phyloP scores from a whole-genome alignment of 2,329 filamentous ascomycete species.

The Sphaerostilbella broomeana region DNA sequence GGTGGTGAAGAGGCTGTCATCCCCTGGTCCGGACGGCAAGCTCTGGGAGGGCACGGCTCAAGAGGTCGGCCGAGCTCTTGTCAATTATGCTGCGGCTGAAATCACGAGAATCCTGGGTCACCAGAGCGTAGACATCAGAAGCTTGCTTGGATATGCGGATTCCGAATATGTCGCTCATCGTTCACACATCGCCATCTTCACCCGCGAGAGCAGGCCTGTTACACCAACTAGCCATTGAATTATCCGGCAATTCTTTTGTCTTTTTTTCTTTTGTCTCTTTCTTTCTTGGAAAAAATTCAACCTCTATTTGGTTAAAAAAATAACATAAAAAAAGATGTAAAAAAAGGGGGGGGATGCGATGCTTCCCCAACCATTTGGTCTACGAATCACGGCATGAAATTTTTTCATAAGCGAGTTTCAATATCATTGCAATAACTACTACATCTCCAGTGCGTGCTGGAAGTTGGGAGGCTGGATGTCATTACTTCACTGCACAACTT shows the following conservation, averaged over 20 bases:
- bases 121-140: slow-evolving; percentile 73
- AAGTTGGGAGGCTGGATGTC: no score
- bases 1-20: slow-evolving; percentile 59
- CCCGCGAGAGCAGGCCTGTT: slow-evolving; percentile 45
- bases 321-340: no score
- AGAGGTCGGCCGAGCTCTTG: slow-evolving; percentile 82
- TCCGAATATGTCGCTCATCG: slow-evolving; percentile 88
- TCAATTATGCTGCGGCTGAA: slow-evolving; percentile 87
- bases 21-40: slow-evolving; percentile 36
- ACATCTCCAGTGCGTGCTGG: no score
- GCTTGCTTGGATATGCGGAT: slow-evolving; percentile 81
- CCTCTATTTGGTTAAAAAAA: no score
- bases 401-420: no score
- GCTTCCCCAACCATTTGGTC: no score
- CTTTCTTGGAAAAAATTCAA: no score
- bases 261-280: background rate
- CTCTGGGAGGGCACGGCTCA: slow-evolving; percentile 45
- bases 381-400: no score
- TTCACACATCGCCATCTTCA: slow-evolving; percentile 78
- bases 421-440: no score
- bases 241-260: no score
- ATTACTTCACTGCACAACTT: no score
- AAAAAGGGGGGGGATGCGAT: no score
- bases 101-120: slow-evolving; percentile 78
- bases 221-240: slow-evolving; percentile 41